Evolutionary conservation across 805 yeast genomes (phyloP).

Genomic region (Jamesozyma gamospora): DNA sequence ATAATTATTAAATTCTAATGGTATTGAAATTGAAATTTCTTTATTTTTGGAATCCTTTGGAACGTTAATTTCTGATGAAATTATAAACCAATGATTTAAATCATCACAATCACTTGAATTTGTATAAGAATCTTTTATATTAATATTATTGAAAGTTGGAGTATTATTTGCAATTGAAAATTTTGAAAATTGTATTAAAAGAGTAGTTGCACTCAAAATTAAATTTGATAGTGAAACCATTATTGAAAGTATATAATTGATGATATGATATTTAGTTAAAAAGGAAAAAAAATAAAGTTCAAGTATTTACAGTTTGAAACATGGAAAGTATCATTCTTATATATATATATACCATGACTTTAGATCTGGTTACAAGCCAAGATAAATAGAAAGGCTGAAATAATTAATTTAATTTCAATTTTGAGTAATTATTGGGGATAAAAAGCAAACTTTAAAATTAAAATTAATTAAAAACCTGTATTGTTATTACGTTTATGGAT

Average conservation of each 20-base stretch:
- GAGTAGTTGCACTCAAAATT: neutral
- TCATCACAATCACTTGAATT: constrained; percentile 17
- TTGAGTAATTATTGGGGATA: too few relatives aligned
- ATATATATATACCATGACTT: too few relatives aligned
- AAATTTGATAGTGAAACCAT: constrained; percentile 1
- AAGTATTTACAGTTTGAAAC: too few relatives aligned
- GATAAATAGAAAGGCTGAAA: too few relatives aligned
- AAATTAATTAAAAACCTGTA: too few relatives aligned
- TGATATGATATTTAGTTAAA: too few relatives aligned
- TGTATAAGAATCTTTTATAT: constrained; percentile 19
- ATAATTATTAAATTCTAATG: constrained; percentile 15
- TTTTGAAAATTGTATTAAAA: neutral
- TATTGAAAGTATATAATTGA: neutral
- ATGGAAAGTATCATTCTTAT: too few relatives aligned
- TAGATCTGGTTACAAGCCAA: too few relatives aligned
- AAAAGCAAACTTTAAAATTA: too few relatives aligned
- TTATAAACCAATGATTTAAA: constrained; percentile 20
- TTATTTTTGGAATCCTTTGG: constrained; percentile 11
- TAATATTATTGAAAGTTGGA: constrained; percentile 15
- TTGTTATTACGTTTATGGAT: too few relatives aligned
- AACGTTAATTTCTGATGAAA: constrained; percentile 19
- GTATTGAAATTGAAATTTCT: constrained; percentile 18
- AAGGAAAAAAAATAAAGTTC: too few relatives aligned
- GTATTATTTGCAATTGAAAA: neutral
- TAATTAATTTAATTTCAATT: too few relatives aligned